Evolutionary conservation across 768 basidiomycete genomes (phyloP), one percentile per base, ranked within the genome.

Genomic region (Auricularia heimuer): DNA sequence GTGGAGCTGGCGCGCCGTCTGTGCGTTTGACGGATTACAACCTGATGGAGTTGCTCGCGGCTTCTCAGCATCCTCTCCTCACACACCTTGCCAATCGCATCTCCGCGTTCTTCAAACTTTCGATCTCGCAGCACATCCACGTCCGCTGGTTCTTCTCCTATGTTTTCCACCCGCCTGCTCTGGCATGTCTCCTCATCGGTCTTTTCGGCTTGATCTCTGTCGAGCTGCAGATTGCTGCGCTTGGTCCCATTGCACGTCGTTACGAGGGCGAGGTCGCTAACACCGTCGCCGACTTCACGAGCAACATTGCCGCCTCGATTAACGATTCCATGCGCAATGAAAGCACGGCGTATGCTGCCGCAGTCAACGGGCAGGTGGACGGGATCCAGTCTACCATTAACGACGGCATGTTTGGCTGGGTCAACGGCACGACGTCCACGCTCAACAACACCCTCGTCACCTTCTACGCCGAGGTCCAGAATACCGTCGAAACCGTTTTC

Each of bases 141-240:
- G 75, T 92, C 18, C 85, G 86, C 65, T 99, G 94, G 92, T 92
- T 96, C 76, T 80, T 90, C 71, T 83, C 90, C 70, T 97, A 97
- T 77, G 79, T 99, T 65, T 92, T 94, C 74, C 91, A 98, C 71
- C 85, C 93, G 2, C 90, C 92, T 1, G 94, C 93, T 0, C 82
- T 96, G 56, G 89, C 92, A 0, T 91, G 94, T 72, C 86, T 99
- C 73, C 83, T 94, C 67, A 91, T 98, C 69, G 94, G 95, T n/a
- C 77, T 94, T 68, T 86, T 98, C 69, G 95, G 95, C 10, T 75
- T 98, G 12, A 74, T 98, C 58, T 87, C 87, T 37, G 86, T 98
- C 36, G 81, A 98, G 75, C 78, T 96, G 35, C 97, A 99, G 75
- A 81, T 99, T 54, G 73, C 87, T 54, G 92, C 90, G 3, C 77